phyloP scores from a whole-genome alignment of 1,284 basidiomycete species.

The Tilletiopsis washingtonensis region DNA sequence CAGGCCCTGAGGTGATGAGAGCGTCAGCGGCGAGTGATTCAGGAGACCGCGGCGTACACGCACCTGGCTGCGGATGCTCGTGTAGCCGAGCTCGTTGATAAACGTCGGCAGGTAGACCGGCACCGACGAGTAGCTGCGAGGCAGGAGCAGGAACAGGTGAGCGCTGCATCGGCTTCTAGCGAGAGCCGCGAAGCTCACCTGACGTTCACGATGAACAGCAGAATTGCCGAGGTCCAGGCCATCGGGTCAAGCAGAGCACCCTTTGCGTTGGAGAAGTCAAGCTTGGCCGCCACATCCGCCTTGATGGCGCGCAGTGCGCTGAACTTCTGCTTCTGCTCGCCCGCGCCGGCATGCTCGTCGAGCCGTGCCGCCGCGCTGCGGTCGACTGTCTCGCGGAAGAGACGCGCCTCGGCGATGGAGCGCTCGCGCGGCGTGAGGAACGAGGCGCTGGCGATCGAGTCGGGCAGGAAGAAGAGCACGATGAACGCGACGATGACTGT shows the following conservation, averaged over 20 bases:
- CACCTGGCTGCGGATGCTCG: conserved; percentile 7
- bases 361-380: not conserved
- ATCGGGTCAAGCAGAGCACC: conserved; percentile 28
- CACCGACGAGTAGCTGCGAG: conserved; percentile 31
- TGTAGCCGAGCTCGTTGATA: conserved; percentile 34
- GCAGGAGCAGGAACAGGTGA: too few relatives aligned
- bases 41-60: not conserved
- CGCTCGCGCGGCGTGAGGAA: conserved; percentile 34
- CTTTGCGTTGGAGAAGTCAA: conserved; percentile 8
- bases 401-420: conserved; percentile 27
- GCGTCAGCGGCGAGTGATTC: not conserved
- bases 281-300: too few relatives aligned
- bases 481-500: conserved; percentile 26
- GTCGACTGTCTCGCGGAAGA: conserved; percentile 8
- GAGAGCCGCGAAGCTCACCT: too few relatives aligned
- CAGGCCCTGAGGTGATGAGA: conserved; percentile 20
- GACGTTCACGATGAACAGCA: conserved; percentile 42
- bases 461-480: conserved; percentile 31
- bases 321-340: too few relatives aligned
- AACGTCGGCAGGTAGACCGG: conserved; percentile 43
- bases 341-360: not conserved
- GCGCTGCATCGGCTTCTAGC: too few relatives aligned
- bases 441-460: conserved; percentile 21
- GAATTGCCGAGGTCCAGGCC: conserved; percentile 21
- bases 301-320: too few relatives aligned